Evolutionary conservation across 768 basidiomycete genomes (phyloP), one percentile per base, ranked within the genome.

Genomic region (Ephemerocybe angulata): DNA sequence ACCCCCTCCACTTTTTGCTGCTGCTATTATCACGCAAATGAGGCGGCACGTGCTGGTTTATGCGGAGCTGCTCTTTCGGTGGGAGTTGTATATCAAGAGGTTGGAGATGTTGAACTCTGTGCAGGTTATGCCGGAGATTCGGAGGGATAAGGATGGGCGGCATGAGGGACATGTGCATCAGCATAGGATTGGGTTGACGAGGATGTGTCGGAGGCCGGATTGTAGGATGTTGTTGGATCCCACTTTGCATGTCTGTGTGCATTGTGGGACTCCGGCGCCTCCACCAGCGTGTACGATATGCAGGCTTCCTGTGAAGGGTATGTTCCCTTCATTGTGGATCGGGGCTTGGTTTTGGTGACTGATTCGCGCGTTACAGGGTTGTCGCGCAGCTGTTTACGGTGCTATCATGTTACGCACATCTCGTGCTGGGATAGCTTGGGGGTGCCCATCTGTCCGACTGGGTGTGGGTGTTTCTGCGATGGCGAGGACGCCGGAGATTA

Each of bases 301-400:
- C 65, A 78, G 88, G 46, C 77, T 92, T 28, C 86, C 88, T 5
- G 83, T 87, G 54, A 87, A 83, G 77, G 88, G 90, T 83, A 58
- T 10, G 75, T 65, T 3, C 21, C 22, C 0, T 25, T 31, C 27
- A 2, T 19, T 3, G 2, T 29, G 31, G 4, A 25, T 42, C 6
- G 21, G 15, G 31, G n/a, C 11, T 40, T 27, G 13, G 29, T 40
- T 54, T 17, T 22, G 21, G 24, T 35, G 35, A 43, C 48, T 40
- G 13, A 58, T 44, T 37, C 50, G 50, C 28, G n/a, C 31, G 50
- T 38, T 21, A 12, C 48, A 88, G 87, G 86, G 24, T 75, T 88
- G 12, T 83, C 85, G 5, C 72, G 76, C 49, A 83, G 76, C 41
- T 89, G 87, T 62, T 62, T 82, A 38, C 73, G 72, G 25, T 89